Conservation (phyloP, 306 rosid species). For the Biancaea sappan region DNA sequence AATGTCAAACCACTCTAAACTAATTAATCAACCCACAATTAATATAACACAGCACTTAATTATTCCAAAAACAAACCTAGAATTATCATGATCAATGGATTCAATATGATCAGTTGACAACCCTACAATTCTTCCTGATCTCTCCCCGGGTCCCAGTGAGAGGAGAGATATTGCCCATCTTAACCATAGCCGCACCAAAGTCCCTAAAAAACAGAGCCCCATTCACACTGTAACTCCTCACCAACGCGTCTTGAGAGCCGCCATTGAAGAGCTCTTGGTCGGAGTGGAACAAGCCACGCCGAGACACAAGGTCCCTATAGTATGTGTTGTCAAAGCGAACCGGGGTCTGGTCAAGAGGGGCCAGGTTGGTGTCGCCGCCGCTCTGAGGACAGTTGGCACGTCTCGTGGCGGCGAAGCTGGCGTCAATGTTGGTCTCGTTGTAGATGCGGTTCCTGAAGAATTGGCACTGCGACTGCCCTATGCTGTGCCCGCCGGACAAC, state of each 20-base stretch:
- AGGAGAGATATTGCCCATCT: constrained; percentile 64
- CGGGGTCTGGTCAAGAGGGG: constrained; percentile 59
- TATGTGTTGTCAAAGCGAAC: constrained; percentile 61
- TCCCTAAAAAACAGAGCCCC: constrained; percentile 43
- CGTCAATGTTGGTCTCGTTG: constrained; percentile 69
- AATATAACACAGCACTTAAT: background rate
- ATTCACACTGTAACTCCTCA: constrained; percentile 46
- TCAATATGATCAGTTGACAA: constrained; percentile 57
- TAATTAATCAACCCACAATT: background rate
- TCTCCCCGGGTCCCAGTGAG: constrained; percentile 66
- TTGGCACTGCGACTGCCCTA: constrained; percentile 58
- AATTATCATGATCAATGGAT: background rate
- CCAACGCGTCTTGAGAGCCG: constrained; percentile 66
- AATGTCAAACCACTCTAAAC: background rate
- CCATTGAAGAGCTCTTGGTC: constrained; percentile 73
- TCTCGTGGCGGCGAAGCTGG: constrained; percentile 49
- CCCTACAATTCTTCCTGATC: constrained; percentile 67
- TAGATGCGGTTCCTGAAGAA: constrained; percentile 60
- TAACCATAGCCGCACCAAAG: constrained; percentile 75
- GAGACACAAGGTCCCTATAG: constrained; percentile 45
- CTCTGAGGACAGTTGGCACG: constrained; percentile 50
- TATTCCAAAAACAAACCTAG: background rate
- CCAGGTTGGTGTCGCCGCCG: constrained; percentile 58
- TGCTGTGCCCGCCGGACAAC: constrained; percentile 77
- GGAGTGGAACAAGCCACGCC: constrained; percentile 70